Base-by-base conservation (phyloP, 106 monocot species). In the Narthecium ossifragum region DNA sequence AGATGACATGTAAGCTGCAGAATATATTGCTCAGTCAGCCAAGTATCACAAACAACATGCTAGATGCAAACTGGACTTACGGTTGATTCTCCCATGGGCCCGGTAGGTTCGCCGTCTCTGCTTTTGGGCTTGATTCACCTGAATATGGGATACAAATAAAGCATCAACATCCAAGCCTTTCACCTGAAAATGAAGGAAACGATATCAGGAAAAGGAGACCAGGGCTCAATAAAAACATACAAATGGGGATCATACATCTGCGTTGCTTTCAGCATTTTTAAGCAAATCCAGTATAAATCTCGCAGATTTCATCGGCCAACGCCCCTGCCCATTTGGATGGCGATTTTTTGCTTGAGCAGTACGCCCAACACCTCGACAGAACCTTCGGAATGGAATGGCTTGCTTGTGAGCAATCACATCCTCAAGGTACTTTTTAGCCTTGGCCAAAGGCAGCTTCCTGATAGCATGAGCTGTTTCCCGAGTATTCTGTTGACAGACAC, bases 1-100 rank as follows among this genome's bases (percentile, higher is more conserved):
- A 43, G 90, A 85, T 6, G 90, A 85, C 90, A 91, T 91, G 39
- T 82, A 91, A 57, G 90, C 91, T 91, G 75, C 45, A 30, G 77
- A 13, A 52, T 20, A 53, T 5, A 33, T 18, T 8, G n/a, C 21
- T 50, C 50, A 50, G 50, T 2, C 22, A 24, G n/a, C 8, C n/a
- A n/a, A n/a, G n/a, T n/a, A 50, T 1, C 1, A 21, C 24, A 50
- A 48, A 1, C 50, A 54, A 31, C 26, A 2, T 21, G 5, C 29
- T 13, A 3, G 18, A 25, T 0, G 34, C 32, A 15, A 40, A 12
- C 37, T 12, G 8, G 53, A 69, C 82, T 64, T 48, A 90, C 90
- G 85, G 55, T 90, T 90, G 53, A 90, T 90, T 61, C 85, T 53
- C 34, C 90, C 90, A 38, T 85, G 90, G 30, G 90, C 90, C 60